Base-by-base conservation (phyloP, 352 stramenopile species). In the Phytopythium aichiense region DNA sequence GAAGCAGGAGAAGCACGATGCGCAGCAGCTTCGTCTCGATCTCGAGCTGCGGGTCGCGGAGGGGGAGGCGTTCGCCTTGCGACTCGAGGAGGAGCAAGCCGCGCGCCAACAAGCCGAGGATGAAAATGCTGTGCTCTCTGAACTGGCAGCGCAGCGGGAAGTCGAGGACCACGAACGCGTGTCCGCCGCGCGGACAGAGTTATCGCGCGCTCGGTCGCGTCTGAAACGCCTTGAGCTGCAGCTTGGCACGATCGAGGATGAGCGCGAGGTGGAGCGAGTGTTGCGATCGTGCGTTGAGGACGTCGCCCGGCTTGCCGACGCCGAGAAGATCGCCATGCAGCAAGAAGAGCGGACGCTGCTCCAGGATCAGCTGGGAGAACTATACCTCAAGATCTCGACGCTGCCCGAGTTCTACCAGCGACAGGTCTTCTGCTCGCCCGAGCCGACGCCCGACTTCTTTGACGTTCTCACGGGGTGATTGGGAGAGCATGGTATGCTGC, bases 391-490 rank as follows among this genome's bases (percentile, higher is more conserved):
- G 63, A 88, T 93, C 66, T 92, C 86, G 46, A 89, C 80, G 15
- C 70, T 93, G 43, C 86, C 86, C 33, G 86, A 93, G 45, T 94
- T 94, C 49, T 94, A 94, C 50, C 79, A 93, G 54, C 82, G 84
- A 43, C 76, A 93, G 69, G 88, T 94, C 49, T 94, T 94, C 65
- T 94, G 86, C 62, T 82, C 82, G 30, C 67, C 78, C 1, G 86
- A 94, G 35, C 80, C 84, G 25, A 76, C 72, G 28, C 69, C 81
- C n/a, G 77, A 79, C 45, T 94, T 94, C 64, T 94, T 94, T 49
- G 84, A 94, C 31, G 81, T 69, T 7, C 66, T 94, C n/a, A 94
- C 85, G 7, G 28, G 25, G 18, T 58, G 53, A 58, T 9, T 3
- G 7, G 33, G 16, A 28, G 13, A 22, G 23, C 46, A 35, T 15